Evolutionary conservation across 1,284 basidiomycete genomes (phyloP).

Genomic region (Cutaneotrichosporon curvatum): DNA sequence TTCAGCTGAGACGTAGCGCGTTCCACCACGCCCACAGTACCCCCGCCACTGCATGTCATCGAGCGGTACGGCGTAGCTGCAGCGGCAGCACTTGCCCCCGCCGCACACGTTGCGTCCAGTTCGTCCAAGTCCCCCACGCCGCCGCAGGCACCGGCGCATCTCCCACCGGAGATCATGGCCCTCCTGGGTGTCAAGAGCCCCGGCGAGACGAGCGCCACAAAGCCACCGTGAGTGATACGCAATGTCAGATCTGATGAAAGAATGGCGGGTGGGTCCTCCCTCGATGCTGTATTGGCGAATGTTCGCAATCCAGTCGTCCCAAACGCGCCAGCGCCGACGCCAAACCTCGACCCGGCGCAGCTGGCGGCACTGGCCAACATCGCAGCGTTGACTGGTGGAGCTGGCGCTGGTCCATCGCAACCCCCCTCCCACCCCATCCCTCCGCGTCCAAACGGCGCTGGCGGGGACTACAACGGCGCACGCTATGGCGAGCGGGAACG

Average conservation of each 20-base stretch:
- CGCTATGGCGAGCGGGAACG: background rate
- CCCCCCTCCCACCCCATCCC: background rate
- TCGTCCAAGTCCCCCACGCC: background rate
- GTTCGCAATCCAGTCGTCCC: constrained; percentile 3
- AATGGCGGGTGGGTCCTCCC: constrained; percentile 4
- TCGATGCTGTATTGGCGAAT: constrained; percentile 18
- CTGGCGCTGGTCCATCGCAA: background rate
- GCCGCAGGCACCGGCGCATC: constrained; percentile 10
- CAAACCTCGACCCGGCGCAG: constrained; percentile 20
- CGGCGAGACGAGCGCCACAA: background rate
- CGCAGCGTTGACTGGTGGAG: background rate
- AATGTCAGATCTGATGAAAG: constrained; percentile 1
- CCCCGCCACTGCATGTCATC: constrained; percentile 16
- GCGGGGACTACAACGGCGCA: background rate
- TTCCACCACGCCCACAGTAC: constrained; percentile 15
- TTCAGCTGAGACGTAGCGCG: constrained; percentile 15
- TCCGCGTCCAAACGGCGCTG: background rate
- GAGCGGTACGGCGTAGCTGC: constrained; percentile 7
- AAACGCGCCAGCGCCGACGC: constrained; percentile 1
- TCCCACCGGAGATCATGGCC: constrained; percentile 40
- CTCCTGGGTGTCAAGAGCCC: constrained; percentile 28
- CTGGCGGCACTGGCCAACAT: constrained; percentile 27
- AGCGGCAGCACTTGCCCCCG: background rate
- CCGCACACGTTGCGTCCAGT: background rate
- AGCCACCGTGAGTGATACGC: background rate